Base-by-base conservation (phyloP, 306 rosid genomes). In the Acacia confusa region DNA sequence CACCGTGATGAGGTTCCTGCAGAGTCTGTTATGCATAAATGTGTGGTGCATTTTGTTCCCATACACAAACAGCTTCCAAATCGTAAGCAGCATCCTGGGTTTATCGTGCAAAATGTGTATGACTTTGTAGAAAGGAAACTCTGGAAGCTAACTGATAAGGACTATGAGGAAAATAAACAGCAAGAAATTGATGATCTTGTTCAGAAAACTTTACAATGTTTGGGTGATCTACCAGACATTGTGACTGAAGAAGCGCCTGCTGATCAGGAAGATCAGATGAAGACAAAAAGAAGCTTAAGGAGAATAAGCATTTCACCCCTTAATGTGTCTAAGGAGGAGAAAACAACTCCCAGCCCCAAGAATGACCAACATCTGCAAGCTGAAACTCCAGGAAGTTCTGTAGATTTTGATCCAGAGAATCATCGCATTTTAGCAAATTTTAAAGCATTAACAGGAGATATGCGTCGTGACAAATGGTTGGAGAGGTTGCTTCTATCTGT, bases 1-100 rank as follows among this genome's bases (percentile, higher is more conserved):
- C 99, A 96, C 80, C 97, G 90, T 8, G 99, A 96, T 55, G 93
- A 96, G 63, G 92, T 92, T 80, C 99, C 99, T 55, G 99, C 98
- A 0, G 99, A 96, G 79, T 88, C 99, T 61, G 92, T 96, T 34
- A 93, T 96, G 99, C 99, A 96, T 66, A 96, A 87, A 88, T 96
- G 99, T 64, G 88, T 91, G 43, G 97, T 92, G 47, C 98, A 96
- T 84, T 96, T 96, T 87, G 91, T 96, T 88, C 99, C 98, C 1
- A 13, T 77, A 47, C 83, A 93, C 78, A 96, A 93, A 88, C 98
- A 93, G 89, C 90, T 96, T 79, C 99, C 97, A 15, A 88, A 68
- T 2, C 93, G 99, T 16, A 94, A 93, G 85, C 87, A 93, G 53
- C 86, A 96, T 75, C 99, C 99, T 6, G 99, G 99, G 16, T 96